These are phyloP conservation scores for Fusarium piperis DNA, from an alignment of 2,329 filamentous ascomycete species.

Conservation along the genomic window DNA sequence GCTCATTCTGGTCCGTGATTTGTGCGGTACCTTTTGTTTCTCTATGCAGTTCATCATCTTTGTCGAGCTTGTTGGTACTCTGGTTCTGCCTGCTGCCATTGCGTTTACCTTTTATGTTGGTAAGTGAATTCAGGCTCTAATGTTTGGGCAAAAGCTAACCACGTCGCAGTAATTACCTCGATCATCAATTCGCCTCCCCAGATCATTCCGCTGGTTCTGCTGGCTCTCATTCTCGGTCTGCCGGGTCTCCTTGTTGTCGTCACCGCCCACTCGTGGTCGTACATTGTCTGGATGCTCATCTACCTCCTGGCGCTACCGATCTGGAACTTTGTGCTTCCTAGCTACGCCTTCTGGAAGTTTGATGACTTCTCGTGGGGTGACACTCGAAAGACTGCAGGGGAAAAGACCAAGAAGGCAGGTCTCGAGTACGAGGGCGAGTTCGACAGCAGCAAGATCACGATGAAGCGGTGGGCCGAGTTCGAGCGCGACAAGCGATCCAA, in stretches of 20 bases:
- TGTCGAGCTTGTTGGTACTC: slow-evolving; percentile 91
- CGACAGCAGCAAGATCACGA: slow-evolving; percentile 98
- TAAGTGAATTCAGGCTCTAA: slow-evolving; percentile 59
- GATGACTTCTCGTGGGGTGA: slow-evolving; percentile 99
- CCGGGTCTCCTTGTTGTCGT: slow-evolving; percentile 91
- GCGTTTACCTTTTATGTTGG: slow-evolving; percentile 96
- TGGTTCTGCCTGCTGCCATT: slow-evolving; percentile 95
- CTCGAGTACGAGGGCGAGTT: slow-evolving; percentile 95
- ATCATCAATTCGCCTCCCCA: slow-evolving; percentile 82
- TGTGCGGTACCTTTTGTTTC: slow-evolving; percentile 99
- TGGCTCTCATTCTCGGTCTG: slow-evolving; percentile 91
- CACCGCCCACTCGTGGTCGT: slow-evolving; percentile 91
- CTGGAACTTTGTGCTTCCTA: slow-evolving; percentile 96
- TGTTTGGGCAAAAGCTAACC: slow-evolving; percentile 8
- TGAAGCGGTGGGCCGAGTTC: slow-evolving; percentile 99
- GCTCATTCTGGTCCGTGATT: slow-evolving; percentile 90
- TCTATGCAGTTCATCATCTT: slow-evolving; percentile 99
- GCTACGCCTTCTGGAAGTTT: slow-evolving; percentile 99
- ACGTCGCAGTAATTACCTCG: slow-evolving; percentile 76
- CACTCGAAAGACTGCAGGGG: slow-evolving; percentile 92
- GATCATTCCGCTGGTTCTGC: slow-evolving; percentile 87
- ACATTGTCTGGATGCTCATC: slow-evolving; percentile 96
- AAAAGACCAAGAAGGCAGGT: slow-evolving; percentile 86
- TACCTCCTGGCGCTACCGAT: slow-evolving; percentile 92
- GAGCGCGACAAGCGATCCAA: slow-evolving; percentile 71